These are phyloP conservation scores for Euptelea pleiosperma DNA, from an alignment of 164 flowering plant genomes.

Conservation along the genomic window DNA sequence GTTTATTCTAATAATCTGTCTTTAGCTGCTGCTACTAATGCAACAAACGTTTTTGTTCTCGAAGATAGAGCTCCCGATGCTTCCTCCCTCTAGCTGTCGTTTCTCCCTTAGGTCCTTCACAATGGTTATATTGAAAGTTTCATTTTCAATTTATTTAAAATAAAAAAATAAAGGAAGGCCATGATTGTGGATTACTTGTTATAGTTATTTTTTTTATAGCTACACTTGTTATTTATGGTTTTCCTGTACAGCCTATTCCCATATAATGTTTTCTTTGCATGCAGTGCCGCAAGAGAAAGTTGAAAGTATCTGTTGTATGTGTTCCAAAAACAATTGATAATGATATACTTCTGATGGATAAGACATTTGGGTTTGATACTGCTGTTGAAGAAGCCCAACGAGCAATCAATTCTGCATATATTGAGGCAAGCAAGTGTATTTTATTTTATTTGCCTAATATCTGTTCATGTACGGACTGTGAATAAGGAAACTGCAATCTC, in stretches of 20 bases:
- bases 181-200: no score
- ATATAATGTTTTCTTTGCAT: slow-evolving; percentile 9
- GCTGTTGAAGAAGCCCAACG: slow-evolving; percentile 53
- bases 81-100: no score
- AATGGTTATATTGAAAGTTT: no score
- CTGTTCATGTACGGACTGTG: neutral
- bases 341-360: slow-evolving; percentile 49
- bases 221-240: neutral
- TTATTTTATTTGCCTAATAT: neutral
- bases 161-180: no score
- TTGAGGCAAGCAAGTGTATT: slow-evolving; percentile 31
- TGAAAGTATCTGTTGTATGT: slow-evolving; percentile 42
- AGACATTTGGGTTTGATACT: slow-evolving; percentile 51
- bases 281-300: slow-evolving; percentile 40
- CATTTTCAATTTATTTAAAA: no score
- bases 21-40: no score
- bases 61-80: no score
- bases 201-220: neutral
- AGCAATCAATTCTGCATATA: slow-evolving; percentile 50
- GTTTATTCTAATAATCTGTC: no score
- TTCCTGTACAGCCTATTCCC: no score
- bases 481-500: neutral
- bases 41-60: no score
- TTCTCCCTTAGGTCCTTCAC: no score
- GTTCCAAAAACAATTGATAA: slow-evolving; percentile 51